Evolutionary conservation across 495 filamentous ascomycete species (phyloP).

Genomic region (Penicillium angulare): DNA sequence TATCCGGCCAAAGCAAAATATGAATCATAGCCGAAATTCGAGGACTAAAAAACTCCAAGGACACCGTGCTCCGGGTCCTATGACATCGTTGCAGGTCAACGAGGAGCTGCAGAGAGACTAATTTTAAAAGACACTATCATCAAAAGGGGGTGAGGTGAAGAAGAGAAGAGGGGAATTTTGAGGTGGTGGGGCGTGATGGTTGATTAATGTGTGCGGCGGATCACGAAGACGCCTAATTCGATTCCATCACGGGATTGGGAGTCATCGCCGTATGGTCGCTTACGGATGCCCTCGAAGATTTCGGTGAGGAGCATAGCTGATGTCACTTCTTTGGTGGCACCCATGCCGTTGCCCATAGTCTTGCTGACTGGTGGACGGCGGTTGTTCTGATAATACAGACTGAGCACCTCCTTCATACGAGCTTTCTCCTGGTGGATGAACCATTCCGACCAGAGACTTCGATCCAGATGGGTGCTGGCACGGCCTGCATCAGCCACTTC

Average conservation of each 20-base stretch:
- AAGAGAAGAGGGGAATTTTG: constrained; percentile 7
- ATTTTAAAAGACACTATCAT: constrained; percentile 23
- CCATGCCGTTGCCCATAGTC: constrained; percentile 31
- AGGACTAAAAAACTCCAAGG: constrained; percentile 23
- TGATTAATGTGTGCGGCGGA: constrained; percentile 47
- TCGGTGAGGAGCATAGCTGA: constrained; percentile 58
- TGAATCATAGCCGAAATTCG: constrained; percentile 14
- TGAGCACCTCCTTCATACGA: constrained; percentile 61
- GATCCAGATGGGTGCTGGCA: constrained; percentile 52
- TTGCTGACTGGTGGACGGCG: constrained; percentile 42
- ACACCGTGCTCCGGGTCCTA: constrained; percentile 17
- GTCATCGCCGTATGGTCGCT: constrained; percentile 44
- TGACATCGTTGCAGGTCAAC: constrained; percentile 16
- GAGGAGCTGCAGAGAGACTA: constrained; percentile 9
- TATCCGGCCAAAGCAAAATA: constrained; percentile 22
- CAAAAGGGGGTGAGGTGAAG: constrained; percentile 12
- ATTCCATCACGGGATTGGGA: constrained; percentile 48
- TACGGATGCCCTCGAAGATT: constrained; percentile 61
- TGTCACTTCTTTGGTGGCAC: constrained; percentile 42
- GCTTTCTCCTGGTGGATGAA: constrained; percentile 68
- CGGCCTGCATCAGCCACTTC: constrained; percentile 51
- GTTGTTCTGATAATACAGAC: constrained; percentile 55
- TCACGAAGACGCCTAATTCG: constrained; percentile 63
- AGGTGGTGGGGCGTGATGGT: not conserved
- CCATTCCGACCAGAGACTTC: constrained; percentile 66